phyloP scores from a whole-genome alignment of 345 rosid genomes.

The Eucalyptus dawsonii region DNA sequence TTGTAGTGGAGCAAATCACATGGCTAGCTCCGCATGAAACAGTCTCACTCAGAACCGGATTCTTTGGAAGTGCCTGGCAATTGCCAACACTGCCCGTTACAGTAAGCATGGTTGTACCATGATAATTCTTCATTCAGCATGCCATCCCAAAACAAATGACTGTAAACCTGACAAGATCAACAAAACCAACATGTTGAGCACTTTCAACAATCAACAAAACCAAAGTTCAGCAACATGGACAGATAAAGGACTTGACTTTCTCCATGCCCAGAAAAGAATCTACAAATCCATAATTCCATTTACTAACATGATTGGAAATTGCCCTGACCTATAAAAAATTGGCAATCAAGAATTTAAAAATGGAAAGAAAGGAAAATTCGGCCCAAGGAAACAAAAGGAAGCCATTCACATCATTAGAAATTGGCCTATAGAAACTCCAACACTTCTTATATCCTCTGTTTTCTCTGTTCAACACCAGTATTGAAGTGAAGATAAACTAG shows the following conservation, averaged over 20 bases:
- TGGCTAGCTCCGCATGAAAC: slow-evolving; percentile 3
- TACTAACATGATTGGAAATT: background rate
- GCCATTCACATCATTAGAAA: background rate
- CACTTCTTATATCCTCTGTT: background rate
- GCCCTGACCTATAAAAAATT: background rate
- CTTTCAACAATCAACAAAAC: background rate
- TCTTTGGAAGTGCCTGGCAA: slow-evolving; percentile 4
- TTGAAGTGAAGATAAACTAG: background rate
- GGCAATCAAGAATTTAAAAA: background rate
- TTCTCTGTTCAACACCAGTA: background rate
- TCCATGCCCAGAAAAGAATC: background rate
- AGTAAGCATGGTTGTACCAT: slow-evolving; percentile 60
- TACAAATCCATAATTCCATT: background rate
- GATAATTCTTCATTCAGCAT: slow-evolving; percentile 1
- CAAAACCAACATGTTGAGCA: background rate
- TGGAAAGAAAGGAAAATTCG: background rate
- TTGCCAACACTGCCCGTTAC: slow-evolving; percentile 28
- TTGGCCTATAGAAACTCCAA: background rate
- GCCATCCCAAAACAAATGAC: background rate
- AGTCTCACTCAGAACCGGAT: background rate
- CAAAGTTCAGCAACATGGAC: accelerated
- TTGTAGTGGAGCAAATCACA: slow-evolving; percentile 8
- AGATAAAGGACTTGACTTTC: background rate
- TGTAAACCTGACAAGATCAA: background rate
- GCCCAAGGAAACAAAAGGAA: background rate